Percentiles rank a stretch among this genome's conserved stretches.
These are phyloP conservation scores for Amanita pallidorosea DNA, from an alignment of 768 basidiomycete genomes.

Conservation along the genomic window DNA sequence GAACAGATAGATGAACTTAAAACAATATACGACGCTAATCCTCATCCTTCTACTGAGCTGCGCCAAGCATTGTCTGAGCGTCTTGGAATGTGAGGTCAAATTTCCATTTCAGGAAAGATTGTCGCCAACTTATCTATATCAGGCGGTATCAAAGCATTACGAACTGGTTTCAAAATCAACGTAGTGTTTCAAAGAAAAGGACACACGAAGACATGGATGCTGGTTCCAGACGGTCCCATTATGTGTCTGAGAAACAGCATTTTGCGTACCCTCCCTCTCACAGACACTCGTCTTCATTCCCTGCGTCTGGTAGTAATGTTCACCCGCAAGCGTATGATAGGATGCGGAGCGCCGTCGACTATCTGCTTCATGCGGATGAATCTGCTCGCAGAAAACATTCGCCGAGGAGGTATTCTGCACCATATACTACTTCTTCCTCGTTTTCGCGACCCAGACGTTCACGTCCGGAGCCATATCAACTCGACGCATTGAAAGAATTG, in stretches of 20 bases:
- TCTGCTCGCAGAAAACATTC: conserved; percentile 7
- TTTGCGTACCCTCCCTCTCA: conserved; percentile 40
- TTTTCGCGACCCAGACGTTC: conserved; percentile 55
- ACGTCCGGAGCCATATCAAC: conserved; percentile 70
- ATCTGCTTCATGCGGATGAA: not conserved
- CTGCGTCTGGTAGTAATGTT: conserved; percentile 16
- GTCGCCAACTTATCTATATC: conserved; percentile 15
- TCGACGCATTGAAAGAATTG: conserved; percentile 63
- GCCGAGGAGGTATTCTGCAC: conserved; percentile 28
- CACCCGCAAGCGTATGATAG: not conserved
- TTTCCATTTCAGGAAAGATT: conserved; percentile 11
- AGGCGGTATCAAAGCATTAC: conserved; percentile 76
- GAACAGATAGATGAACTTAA: conserved; percentile 63
- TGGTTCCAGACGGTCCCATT: conserved; percentile 19
- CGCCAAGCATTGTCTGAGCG: conserved; percentile 52
- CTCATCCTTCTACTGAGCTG: conserved; percentile 61
- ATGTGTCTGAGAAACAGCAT: conserved; percentile 28
- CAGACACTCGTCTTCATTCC: conserved; percentile 32
- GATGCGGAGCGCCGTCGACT: not conserved
- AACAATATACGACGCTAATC: conserved; percentile 50
- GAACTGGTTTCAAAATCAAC: conserved; percentile 85
- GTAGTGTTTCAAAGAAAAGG: conserved; percentile 64
- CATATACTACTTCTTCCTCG: conserved; percentile 30
- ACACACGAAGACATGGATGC: conserved; percentile 43
- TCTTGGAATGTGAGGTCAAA: conserved; percentile 63